Evolutionary conservation across 2,329 filamentous ascomycete genomes (phyloP).

Genomic region (Cladosporium sp.): DNA sequence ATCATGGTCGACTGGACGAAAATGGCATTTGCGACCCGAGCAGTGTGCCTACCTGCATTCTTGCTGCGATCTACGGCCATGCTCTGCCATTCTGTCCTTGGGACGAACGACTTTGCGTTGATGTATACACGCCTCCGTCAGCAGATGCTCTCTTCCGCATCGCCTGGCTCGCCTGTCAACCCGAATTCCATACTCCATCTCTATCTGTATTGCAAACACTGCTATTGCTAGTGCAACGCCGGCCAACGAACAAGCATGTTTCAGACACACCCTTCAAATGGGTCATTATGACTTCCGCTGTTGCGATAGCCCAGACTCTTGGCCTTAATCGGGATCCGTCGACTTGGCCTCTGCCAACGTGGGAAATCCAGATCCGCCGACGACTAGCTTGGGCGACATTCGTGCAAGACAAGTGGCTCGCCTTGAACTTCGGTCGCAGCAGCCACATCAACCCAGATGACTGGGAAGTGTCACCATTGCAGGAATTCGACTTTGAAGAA

Average conservation of each 20-base stretch:
- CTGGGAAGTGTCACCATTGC: constrained; percentile 51
- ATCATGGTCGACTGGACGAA: constrained; percentile 27
- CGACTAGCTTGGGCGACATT: constrained; percentile 61
- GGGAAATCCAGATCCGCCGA: constrained; percentile 60
- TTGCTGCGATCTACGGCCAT: constrained; percentile 42
- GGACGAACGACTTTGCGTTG: constrained; percentile 37
- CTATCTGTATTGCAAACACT: constrained; percentile 30
- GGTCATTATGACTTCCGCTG: constrained; percentile 32
- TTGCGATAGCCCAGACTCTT: constrained; percentile 56
- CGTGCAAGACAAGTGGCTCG: constrained; percentile 62
- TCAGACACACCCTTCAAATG: constrained; percentile 33
- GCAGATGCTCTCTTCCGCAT: constrained; percentile 30
- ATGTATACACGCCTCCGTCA: constrained; percentile 32
- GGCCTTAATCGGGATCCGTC: constrained; percentile 60
- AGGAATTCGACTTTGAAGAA: constrained; percentile 42
- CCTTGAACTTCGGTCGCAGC: constrained; percentile 55
- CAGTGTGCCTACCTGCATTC: constrained; percentile 34
- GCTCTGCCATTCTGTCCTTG: constrained; percentile 43
- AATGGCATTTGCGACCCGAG: constrained; percentile 29
- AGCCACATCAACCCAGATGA: constrained; percentile 52
- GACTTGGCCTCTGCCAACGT: constrained; percentile 58
- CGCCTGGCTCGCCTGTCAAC: constrained; percentile 29
- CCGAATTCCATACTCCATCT: constrained; percentile 29
- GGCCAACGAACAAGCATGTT: constrained; percentile 31
- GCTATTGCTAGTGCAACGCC: constrained; percentile 30